Conservation (phyloP, 768 basidiomycete genomes). For the Cystobasidiopsis lactophilus region DNA sequence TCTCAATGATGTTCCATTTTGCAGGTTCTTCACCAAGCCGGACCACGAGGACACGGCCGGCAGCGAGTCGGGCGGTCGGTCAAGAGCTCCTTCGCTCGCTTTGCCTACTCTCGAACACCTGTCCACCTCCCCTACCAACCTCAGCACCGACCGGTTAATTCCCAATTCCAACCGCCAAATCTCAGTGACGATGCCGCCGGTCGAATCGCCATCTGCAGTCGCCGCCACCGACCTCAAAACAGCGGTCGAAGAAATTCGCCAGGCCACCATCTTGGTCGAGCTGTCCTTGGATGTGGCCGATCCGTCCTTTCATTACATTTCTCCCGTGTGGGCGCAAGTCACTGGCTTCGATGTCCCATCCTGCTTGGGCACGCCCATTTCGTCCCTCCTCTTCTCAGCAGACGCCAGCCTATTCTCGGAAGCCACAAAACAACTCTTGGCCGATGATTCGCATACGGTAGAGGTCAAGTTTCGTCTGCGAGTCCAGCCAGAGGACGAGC, state of each 20-base stretch:
- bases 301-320: constrained; percentile 69
- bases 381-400: constrained; percentile 49
- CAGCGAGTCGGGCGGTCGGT: constrained; percentile 33
- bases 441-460: constrained; percentile 82
- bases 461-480: constrained; percentile 75
- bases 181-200: not conserved
- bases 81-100: not conserved
- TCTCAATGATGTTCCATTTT: too few species aligned
- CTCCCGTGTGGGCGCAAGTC: constrained; percentile 82
- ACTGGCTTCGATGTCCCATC: constrained; percentile 71
- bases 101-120: not conserved
- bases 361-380: constrained; percentile 55
- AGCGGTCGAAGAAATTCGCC: constrained; percentile 85
- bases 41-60: constrained; percentile 35
- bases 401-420: constrained; percentile 68
- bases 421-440: constrained; percentile 60
- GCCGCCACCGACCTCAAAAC: constrained; percentile 48
- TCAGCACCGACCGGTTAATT: not conserved
- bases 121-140: constrained; percentile 10
- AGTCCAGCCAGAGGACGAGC: constrained; percentile 24
- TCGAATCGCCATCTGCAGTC: not conserved
- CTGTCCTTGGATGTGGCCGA: constrained; percentile 69
- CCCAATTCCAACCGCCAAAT: not conserved
- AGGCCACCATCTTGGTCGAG: constrained; percentile 88
- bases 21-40: constrained; percentile 66